Evolutionary conservation across 306 rosid genomes (phyloP).

Genomic region (Pterocarpus macrocarpus): DNA sequence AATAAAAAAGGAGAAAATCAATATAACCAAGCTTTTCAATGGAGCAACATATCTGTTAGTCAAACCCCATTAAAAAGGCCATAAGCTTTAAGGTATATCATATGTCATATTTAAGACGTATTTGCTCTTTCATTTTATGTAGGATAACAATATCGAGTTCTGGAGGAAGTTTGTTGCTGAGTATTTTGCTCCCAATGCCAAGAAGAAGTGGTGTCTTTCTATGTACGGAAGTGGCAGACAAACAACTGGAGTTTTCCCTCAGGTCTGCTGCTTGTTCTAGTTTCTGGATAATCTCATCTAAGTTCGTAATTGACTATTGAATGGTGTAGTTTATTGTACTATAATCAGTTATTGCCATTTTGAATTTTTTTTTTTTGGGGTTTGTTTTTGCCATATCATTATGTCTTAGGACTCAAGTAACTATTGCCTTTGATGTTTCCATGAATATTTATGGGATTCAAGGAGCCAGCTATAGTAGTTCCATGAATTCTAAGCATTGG

Average conservation of each 20-base stretch:
- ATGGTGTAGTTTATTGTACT: conserved; percentile 26
- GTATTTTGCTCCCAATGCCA: conserved; percentile 94
- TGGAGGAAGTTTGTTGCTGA: conserved; percentile 99
- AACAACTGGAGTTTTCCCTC: conserved; percentile 96
- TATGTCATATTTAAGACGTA: conserved; percentile 25
- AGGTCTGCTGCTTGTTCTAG: conserved; percentile 65
- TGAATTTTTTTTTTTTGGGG: conserved; percentile 12
- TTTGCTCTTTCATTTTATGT: conserved; percentile 45
- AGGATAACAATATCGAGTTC: conserved; percentile 95
- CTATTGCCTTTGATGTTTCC: conserved; percentile 39
- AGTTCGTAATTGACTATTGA: conserved; percentile 44
- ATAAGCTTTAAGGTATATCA: neutral
- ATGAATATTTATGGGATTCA: conserved; percentile 21
- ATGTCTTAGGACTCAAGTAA: conserved; percentile 19
- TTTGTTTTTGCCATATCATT: conserved; percentile 7
- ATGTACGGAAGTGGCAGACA: conserved; percentile 97
- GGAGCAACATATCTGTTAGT: neutral
- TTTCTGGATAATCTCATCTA: conserved; percentile 40
- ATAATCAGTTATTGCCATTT: conserved; percentile 29
- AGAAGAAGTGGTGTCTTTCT: conserved; percentile 98
- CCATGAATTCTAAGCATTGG: conserved; percentile 34
- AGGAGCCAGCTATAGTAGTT: conserved; percentile 12
- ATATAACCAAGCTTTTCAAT: neutral
- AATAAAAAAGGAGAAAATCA: neutral
- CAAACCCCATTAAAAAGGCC: neutral